Evolutionary conservation across 805 yeast species (phyloP).

Genomic region (Tetrapisispora arboricola): DNA sequence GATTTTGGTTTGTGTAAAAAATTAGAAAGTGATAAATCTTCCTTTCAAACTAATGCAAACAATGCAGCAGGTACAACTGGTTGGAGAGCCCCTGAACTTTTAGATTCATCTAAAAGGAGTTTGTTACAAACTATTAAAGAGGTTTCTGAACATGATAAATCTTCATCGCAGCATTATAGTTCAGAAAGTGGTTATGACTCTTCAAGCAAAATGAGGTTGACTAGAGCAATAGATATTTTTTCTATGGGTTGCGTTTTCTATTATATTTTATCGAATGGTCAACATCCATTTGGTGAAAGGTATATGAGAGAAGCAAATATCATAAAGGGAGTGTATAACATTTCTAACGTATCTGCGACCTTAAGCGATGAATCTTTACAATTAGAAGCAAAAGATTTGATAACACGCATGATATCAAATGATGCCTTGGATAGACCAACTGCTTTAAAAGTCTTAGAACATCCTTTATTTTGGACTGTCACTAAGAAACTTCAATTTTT

Average conservation of each 20-base stretch:
- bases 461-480: slow-evolving; percentile 81
- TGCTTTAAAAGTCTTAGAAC: slow-evolving; percentile 56
- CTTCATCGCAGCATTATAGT: background rate
- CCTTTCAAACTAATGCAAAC: slow-evolving; percentile 76
- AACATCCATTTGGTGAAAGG: slow-evolving; percentile 92
- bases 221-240: slow-evolving; percentile 86
- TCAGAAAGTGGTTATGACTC: slow-evolving; percentile 28
- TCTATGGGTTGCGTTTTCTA: slow-evolving; percentile 91
- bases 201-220: slow-evolving; percentile 48
- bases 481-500: slow-evolving; percentile 73
- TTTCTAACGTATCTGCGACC: slow-evolving; percentile 32
- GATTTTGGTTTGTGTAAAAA: slow-evolving; percentile 95
- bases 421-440: slow-evolving; percentile 67
- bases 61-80: slow-evolving; percentile 96
- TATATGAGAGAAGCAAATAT: slow-evolving; percentile 85
- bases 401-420: slow-evolving; percentile 56
- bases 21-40: slow-evolving; percentile 83
- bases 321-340: slow-evolving; percentile 49
- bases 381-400: slow-evolving; percentile 63
- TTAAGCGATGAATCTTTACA: slow-evolving; percentile 21
- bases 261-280: slow-evolving; percentile 72
- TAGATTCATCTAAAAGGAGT: slow-evolving; percentile 23
- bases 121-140: slow-evolving; percentile 1
- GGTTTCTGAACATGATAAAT: slow-evolving; percentile 2
- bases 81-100: slow-evolving; percentile 94